Conservation (phyloP, 2,329 filamentous ascomycete genomes). For the Boeremia exigua region DNA sequence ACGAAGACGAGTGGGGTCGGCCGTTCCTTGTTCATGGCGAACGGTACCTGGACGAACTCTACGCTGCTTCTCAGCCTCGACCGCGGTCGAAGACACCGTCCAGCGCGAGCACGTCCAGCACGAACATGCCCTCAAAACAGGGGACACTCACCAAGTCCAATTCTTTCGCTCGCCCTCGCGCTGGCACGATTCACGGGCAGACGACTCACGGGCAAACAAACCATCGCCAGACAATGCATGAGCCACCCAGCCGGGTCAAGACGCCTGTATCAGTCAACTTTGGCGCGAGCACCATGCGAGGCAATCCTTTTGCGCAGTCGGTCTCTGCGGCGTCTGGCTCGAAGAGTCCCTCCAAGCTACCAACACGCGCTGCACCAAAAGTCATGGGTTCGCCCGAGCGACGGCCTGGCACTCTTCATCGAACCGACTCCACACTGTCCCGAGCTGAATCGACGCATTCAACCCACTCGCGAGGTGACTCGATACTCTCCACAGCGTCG, state of each 20-base stretch:
- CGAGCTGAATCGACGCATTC: constrained; percentile 16
- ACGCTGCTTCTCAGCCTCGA: constrained; percentile 60
- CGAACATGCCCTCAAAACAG: constrained; percentile 40
- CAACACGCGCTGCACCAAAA: constrained; percentile 56
- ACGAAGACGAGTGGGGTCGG: constrained; percentile 92
- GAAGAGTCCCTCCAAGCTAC: constrained; percentile 71
- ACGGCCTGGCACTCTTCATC: constrained; percentile 36
- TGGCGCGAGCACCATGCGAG: constrained; percentile 42
- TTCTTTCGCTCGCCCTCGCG: constrained; percentile 33
- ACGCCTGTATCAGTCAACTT: constrained; percentile 48
- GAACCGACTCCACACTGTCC: constrained; percentile 28
- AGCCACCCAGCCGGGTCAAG: constrained; percentile 44
- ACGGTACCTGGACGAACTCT: constrained; percentile 85
- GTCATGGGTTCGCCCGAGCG: constrained; percentile 71
- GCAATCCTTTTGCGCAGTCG: constrained; percentile 47
- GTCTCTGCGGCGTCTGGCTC: constrained; percentile 37
- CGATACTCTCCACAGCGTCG: not conserved
- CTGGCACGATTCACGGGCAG: constrained; percentile 50
- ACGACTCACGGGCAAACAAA: constrained; percentile 47
- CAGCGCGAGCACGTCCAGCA: constrained; percentile 67
- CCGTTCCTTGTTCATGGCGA: constrained; percentile 94
- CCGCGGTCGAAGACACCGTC: constrained; percentile 56
- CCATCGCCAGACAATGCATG: constrained; percentile 11
- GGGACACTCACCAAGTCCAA: constrained; percentile 36
- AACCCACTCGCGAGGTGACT: constrained; percentile 19